Base-by-base conservation (phyloP, 768 basidiomycete genomes). In the Termitomyces sp. region DNA sequence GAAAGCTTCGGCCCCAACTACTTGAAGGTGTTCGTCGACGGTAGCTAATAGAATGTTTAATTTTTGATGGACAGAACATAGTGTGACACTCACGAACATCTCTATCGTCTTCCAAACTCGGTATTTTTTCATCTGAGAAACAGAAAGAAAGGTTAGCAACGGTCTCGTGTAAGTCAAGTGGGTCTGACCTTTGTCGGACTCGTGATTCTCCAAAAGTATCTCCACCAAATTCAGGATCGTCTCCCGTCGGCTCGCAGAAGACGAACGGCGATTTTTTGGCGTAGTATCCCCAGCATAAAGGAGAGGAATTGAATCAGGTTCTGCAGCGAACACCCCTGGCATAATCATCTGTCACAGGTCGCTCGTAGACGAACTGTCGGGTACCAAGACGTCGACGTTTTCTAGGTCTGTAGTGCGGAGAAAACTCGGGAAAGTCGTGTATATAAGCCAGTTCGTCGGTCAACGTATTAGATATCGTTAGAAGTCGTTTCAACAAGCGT, bases 1-100 rank as follows among this genome's bases (percentile, higher is more conserved):
- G 69, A 89, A 89, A 6, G 76, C 72, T 53, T 86, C 85, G 5
- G 86, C 85, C 12, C 88, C 88, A 12, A 77, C 79, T 58, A 75
- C 76, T 70, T 88, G 87, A n/a, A 85, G 66, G 62, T 87, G 83
- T 61, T 90, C 87, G 62, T 89, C 84, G 56, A 85, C 82, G 45
- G 78, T 81, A 7, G 85, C 87, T 86, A 52, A 31, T 9, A 28
- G 29, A 29, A 48, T 2, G 13, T 18, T 44, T 24, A 9, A 18
- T 18, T 26, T 13, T 18, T 31, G n/a, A 56, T 37, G 53, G 28
- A 20, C 36, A 15, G 51, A 39, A 46, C 39, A 28, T 22, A 26
- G 49, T 8, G 20, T 20, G 18, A 22, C 34, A 86, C 86, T 77
- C 67, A 88, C 87, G 83, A 60, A 82, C 80, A 61, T 85, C 86